Percentiles rank a stretch among this genome's conserved stretches.
Conservation (phyloP, 192 early-diverging fungal genomes). For the Haplosporangium gracile region DNA sequence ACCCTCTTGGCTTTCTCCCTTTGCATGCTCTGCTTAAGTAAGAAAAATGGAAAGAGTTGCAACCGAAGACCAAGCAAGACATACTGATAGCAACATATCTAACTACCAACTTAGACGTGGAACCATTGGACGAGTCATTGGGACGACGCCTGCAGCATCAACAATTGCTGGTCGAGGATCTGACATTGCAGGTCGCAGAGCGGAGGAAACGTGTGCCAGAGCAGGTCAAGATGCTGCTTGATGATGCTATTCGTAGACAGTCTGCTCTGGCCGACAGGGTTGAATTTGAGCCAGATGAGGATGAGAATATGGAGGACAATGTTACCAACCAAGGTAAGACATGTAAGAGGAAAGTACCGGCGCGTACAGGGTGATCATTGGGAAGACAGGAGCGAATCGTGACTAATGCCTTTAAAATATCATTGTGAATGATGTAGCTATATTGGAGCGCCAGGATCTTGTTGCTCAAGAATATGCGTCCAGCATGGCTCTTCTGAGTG, state of each 20-base stretch:
- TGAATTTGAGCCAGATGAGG: slow-evolving; percentile 42
- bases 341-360: not conserved
- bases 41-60: too few relatives aligned
- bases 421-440: not conserved
- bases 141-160: slow-evolving; percentile 33
- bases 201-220: slow-evolving; percentile 58
- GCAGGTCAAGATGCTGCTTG: slow-evolving; percentile 59
- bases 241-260: slow-evolving; percentile 56
- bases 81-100: too few relatives aligned
- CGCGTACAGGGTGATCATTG: not conserved
- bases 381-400: not conserved
- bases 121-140: slow-evolving; percentile 57
- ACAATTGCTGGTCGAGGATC: slow-evolving; percentile 47
- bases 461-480: slow-evolving; percentile 41
- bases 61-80: too few relatives aligned
- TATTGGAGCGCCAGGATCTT: slow-evolving; percentile 29
- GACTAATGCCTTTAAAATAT: not conserved
- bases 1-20: not conserved
- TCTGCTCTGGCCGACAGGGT: slow-evolving; percentile 52
- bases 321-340: not conserved
- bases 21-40: not conserved
- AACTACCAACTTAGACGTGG: slow-evolving; percentile 33
- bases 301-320: slow-evolving; percentile 2
- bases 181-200: slow-evolving; percentile 52
- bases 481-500: slow-evolving; percentile 30